These are phyloP conservation scores for Volvox carteri DNA, from an alignment of 163 green algal genomes.

Conservation along the genomic window DNA sequence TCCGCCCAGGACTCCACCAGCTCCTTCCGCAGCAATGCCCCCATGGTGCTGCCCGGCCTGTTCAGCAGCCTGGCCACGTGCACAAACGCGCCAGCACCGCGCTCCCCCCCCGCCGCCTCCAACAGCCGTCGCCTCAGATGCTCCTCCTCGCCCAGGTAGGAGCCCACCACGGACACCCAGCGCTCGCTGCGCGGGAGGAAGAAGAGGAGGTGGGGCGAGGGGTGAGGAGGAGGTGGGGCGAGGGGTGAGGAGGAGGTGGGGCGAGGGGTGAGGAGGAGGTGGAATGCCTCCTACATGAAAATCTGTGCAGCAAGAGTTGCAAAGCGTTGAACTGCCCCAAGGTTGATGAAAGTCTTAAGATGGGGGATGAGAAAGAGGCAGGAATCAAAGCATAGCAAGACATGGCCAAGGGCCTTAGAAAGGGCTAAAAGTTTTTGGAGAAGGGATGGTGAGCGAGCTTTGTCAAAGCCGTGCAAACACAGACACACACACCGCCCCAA, in stretches of 20 bases:
- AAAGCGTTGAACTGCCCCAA: no score
- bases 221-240: background rate
- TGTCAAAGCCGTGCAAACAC: no score
- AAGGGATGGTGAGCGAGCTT: no score
- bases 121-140: conserved; percentile 35
- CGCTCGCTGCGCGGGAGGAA: conserved; percentile 29
- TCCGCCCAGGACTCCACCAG: conserved; percentile 24
- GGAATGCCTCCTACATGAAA: no score
- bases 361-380: no score
- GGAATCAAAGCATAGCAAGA: no score
- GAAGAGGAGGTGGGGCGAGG: background rate
- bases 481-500: no score
- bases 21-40: conserved; percentile 48
- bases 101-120: conserved; percentile 37
- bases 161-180: conserved; percentile 14
- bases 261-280: background rate
- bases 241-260: background rate
- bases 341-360: no score
- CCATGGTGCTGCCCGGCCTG: conserved; percentile 22
- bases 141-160: conserved; percentile 48
- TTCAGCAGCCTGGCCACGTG: conserved; percentile 32
- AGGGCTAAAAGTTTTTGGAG: no score
- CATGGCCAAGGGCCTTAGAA: no score
- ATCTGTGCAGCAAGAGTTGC: no score
- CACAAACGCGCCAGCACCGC: conserved; percentile 37